phyloP scores from a whole-genome alignment of 2,329 filamentous ascomycete genomes.

The Penicillium sp. region DNA sequence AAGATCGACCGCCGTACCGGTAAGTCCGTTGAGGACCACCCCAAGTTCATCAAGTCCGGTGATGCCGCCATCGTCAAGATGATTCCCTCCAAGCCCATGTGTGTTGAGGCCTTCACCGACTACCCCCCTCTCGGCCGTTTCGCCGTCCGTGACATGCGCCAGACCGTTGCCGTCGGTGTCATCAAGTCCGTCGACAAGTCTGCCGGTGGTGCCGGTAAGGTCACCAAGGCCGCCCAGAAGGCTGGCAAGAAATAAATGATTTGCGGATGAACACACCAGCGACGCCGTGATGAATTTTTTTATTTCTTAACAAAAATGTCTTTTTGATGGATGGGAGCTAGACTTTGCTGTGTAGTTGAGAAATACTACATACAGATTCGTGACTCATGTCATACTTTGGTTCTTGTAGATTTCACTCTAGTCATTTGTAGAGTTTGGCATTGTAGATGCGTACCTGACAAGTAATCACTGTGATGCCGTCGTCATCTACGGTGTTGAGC shows the following conservation, averaged over 20 bases:
- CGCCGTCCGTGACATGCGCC: conserved; percentile 96
- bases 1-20: conserved; percentile 99
- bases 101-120: conserved; percentile 99
- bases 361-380: conserved; percentile 27
- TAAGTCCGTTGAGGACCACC: conserved; percentile 86
- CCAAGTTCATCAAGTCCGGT: conserved; percentile 99
- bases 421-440: too few species aligned
- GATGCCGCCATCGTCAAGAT: conserved; percentile 99
- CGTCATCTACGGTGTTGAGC: too few species aligned
- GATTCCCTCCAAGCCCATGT: conserved; percentile 99
- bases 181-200: conserved; percentile 75
- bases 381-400: conserved; percentile 17
- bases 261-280: conserved; percentile 24
- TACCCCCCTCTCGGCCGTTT: conserved; percentile 99
- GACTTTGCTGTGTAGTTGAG: conserved; percentile 28
- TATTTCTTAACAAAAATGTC: conserved; percentile 25
- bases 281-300: conserved; percentile 32
- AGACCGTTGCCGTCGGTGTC: conserved; percentile 38
- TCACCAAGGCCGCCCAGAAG: conserved; percentile 65
- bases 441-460: neutral
- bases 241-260: conserved; percentile 70
- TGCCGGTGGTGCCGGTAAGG: conserved; percentile 61
- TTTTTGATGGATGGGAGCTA: conserved; percentile 27
- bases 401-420: neutral
- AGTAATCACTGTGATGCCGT: too few species aligned